Percentiles rank a stretch among this genome's conserved stretches.
Conservation (phyloP, 164 flowering plant genomes). For the Dillenia turbinata region DNA sequence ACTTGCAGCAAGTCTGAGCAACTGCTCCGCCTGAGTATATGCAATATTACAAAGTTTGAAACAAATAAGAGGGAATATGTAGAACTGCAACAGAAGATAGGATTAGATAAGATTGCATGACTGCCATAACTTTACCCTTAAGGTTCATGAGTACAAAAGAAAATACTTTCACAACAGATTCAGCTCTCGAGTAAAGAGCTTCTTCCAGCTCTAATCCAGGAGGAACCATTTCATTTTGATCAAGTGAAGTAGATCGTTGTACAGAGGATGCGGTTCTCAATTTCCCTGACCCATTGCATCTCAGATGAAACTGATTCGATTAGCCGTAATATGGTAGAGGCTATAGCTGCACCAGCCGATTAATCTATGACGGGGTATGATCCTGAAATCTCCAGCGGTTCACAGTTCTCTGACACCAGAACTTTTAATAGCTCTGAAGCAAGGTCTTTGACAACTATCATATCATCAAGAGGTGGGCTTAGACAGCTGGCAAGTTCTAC, state of each 20-base stretch:
- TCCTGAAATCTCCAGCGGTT: conserved; percentile 39
- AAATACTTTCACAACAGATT: conserved; percentile 55
- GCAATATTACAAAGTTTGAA: conserved; percentile 8
- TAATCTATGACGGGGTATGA: conserved; percentile 49
- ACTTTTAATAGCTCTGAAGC: conserved; percentile 55
- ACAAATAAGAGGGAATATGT: not conserved
- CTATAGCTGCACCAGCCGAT: conserved; percentile 42
- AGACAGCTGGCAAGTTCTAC: conserved; percentile 39
- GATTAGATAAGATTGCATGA: not conserved
- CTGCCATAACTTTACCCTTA: conserved; percentile 44
- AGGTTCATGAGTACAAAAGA: conserved; percentile 63
- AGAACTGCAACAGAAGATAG: not conserved
- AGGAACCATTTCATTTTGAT: conserved; percentile 25
- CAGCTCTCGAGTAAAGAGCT: conserved; percentile 51
- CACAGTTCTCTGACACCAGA: conserved; percentile 36
- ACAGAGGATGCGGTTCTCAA: conserved; percentile 30
- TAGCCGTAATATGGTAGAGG: conserved; percentile 44
- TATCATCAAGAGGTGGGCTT: conserved; percentile 53
- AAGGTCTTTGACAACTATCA: conserved; percentile 44
- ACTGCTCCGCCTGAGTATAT: conserved; percentile 78
- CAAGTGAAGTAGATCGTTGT: conserved; percentile 22
- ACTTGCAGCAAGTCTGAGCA: conserved; percentile 50
- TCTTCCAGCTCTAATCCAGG: conserved; percentile 48
- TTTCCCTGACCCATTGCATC: conserved; percentile 58
- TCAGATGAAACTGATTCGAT: conserved; percentile 45